Base-by-base conservation (phyloP, 164 flowering plant genomes). In the Chloranthus sessilifolius region DNA sequence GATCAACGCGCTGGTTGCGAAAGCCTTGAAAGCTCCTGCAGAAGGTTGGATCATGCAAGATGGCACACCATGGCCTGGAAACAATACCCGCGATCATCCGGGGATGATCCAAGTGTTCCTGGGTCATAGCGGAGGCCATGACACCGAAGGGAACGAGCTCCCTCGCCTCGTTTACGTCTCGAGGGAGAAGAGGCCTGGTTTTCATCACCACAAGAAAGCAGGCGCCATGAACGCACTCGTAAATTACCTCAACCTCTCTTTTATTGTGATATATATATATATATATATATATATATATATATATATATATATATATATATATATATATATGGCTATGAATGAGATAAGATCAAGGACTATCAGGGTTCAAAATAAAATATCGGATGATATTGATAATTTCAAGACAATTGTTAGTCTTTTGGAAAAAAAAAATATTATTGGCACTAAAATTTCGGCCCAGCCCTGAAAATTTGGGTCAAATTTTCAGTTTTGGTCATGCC, bases 181-280 rank as follows among this genome's bases (percentile, higher is more conserved):
- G 44, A 85, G 99, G 71, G 99, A 92, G 75, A 92, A 92, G 71
- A 83, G 99, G 64, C 99, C 99, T 42, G 95, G 95, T 12, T 92
- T 92, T 47, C 74, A 67, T 33, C 99, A 92, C 71, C 95, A 92
- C 75, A 92, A 88, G 75, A 88, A 88, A 60, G 99, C 96, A 47
- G 96, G 99, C 42, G 99, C 99, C 52, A 88, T 92, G 98, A 92
- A 92, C 72, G 94, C 98, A 36, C 68, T 92, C 83, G 98, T 91
- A 76, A n/a, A 58, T 35, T 1, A 42, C 15, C 39, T 27, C 25
- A 14, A 19, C n/a, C n/a, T n/a, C n/a, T n/a, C n/a, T n/a, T n/a
- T n/a, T n/a, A n/a, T n/a, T n/a, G n/a, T n/a, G n/a, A n/a, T n/a
- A n/a, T n/a, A n/a, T n/a, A n/a, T n/a, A n/a, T n/a, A n/a, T n/a